Evolutionary conservation across 2,329 filamentous ascomycete genomes (phyloP).

Genomic region (Fusarium chuoi): DNA sequence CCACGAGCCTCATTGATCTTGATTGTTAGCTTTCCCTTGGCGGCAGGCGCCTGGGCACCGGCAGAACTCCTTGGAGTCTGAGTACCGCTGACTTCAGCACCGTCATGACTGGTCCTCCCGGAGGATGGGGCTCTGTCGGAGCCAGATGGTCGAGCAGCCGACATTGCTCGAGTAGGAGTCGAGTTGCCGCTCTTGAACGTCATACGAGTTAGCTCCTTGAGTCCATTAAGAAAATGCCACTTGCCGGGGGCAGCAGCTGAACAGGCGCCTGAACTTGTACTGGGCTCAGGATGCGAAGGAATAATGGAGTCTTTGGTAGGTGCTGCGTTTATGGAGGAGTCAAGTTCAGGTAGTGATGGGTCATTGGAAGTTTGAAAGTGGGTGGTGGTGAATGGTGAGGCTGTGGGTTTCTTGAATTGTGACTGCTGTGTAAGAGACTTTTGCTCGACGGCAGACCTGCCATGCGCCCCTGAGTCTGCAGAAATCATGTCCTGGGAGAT

Average conservation of each 20-base stretch:
- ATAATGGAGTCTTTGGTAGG: conserved; percentile 32
- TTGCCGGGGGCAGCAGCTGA: conserved; percentile 55
- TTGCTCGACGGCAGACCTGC: conserved; percentile 36
- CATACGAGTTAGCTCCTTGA: conserved; percentile 88
- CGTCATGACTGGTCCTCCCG: conserved; percentile 53
- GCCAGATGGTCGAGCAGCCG: conserved; percentile 66
- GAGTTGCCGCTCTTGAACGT: conserved; percentile 90
- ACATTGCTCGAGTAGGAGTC: conserved; percentile 89
- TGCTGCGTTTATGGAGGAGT: conserved; percentile 33
- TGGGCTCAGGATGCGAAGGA: conserved; percentile 50
- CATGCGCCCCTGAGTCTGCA: conserved; percentile 39
- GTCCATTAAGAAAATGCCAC: conserved; percentile 73
- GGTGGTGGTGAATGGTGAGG: conserved; percentile 43
- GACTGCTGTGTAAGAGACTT: conserved; percentile 35
- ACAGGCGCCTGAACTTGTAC: conserved; percentile 60
- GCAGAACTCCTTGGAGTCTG: conserved; percentile 60
- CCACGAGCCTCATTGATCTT: conserved; percentile 88
- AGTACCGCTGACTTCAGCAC: conserved; percentile 60
- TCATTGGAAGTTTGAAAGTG: conserved; percentile 41
- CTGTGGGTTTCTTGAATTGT: conserved; percentile 35
- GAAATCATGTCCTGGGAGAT: conserved; percentile 43
- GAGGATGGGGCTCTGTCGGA: conserved; percentile 55
- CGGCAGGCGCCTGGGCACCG: conserved; percentile 72
- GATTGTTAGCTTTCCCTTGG: conserved; percentile 89
- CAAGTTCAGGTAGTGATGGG: conserved; percentile 36